Conservation (phyloP, 352 stramenopile genomes). For the Phytophthora aleatoria region DNA sequence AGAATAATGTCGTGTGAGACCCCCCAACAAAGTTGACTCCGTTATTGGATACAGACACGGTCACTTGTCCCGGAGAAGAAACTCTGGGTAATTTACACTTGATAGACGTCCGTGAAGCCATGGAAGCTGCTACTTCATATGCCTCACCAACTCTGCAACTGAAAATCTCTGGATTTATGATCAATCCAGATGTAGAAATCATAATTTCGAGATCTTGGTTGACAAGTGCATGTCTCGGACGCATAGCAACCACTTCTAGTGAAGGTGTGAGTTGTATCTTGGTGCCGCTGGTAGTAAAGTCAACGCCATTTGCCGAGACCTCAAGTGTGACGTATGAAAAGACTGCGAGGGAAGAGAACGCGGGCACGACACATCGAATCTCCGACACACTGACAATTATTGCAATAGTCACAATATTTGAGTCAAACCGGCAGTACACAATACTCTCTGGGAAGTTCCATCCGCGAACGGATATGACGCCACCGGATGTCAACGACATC, state of each 20-base stretch:
- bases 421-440: conserved; percentile 36
- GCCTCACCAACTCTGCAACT: conserved; percentile 44
- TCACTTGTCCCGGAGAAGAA: conserved; percentile 15
- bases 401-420: conserved; percentile 4
- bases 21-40: conserved; percentile 41
- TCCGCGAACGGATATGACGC: conserved; percentile 31
- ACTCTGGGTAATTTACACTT: conserved; percentile 35
- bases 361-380: conserved; percentile 36
- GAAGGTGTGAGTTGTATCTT: conserved; percentile 32
- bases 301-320: conserved; percentile 38
- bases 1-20: conserved; percentile 19
- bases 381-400: conserved; percentile 25
- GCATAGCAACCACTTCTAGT: conserved; percentile 34
- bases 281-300: conserved; percentile 34
- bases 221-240: conserved; percentile 34
- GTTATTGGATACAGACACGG: conserved; percentile 43
- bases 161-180: conserved; percentile 19
- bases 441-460: conserved; percentile 24
- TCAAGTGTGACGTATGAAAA: conserved; percentile 36
- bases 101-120: conserved; percentile 35
- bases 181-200: conserved; percentile 26
- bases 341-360: conserved; percentile 3
- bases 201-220: conserved; percentile 29
- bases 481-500: conserved; percentile 20
- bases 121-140: conserved; percentile 10